Base-by-base conservation (phyloP, 2,329 filamentous ascomycete species). In the Nemania sp. region DNA sequence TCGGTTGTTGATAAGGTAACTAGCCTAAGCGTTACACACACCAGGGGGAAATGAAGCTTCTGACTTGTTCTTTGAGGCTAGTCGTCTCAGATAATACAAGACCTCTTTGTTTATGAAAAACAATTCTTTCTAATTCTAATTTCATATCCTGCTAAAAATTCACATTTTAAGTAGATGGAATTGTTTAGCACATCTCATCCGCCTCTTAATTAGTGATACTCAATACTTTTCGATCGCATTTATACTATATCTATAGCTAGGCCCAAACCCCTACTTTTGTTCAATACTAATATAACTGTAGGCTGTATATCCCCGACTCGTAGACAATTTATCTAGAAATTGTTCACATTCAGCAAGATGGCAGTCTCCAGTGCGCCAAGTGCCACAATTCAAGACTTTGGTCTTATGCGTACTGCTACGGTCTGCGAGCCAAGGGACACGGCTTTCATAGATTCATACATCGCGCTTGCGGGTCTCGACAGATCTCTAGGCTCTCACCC, bases 401-500 rank as follows among this genome's bases (percentile, higher is more conserved):
- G 51, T 1, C 52, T 68, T 2, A 7, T 41, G 4, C 58, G 62
- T 13, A 45, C 54, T 8, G 1, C 51, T 2, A 58, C 47, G n/a
- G 10, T 18, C 18, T 62, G 51, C 41, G 62, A 57, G 41, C 29
- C 54, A n/a, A 55, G 38, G 5, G 62, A 61, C 35, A 65, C 57
- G 1, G 57, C 61, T 2, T 68, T 68, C 56, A 57, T 68, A 45
- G 62, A 62, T 7, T 13, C 43, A 15, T 68, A 62, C 20, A 41
- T 66, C 26, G 10, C 35, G 1, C 47, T 26, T 8, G n/a, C 62
- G 24, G 43, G 20, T 3, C 20, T 35, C 15, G 22, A 29, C 43
- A 11, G 45, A 20, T 13, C 41, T 6, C 8, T 43, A 2, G 13
- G 18, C 38, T 27, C 43, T 15, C 27, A 29, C 1, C 29, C 27